Percentiles rank a stretch among this genome's conserved stretches.
These are phyloP conservation scores for Hyphopichia khmerensis DNA, from an alignment of 1,139 yeast genomes.

Conservation along the genomic window DNA sequence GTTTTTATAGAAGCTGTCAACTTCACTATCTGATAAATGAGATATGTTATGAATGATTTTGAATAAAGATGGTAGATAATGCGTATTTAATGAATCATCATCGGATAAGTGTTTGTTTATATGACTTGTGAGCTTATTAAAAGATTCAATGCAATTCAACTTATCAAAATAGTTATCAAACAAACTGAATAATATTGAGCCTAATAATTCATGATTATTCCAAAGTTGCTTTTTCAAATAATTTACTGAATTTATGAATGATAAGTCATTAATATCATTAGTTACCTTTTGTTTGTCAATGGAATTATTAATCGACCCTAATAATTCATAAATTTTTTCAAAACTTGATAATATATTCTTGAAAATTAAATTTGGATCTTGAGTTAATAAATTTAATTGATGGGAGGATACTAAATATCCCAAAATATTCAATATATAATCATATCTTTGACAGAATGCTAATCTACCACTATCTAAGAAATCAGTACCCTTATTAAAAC, in stretches of 20 bases:
- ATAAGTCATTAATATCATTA: slow-evolving; percentile 37
- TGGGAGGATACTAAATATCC: slow-evolving; percentile 50
- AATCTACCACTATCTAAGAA: slow-evolving; percentile 69
- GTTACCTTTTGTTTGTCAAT: slow-evolving; percentile 64
- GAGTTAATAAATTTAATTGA: slow-evolving; percentile 24
- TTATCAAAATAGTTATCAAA: slow-evolving; percentile 33
- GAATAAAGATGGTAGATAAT: slow-evolving; percentile 65
- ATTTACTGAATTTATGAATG: slow-evolving; percentile 53
- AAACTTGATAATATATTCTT: slow-evolving; percentile 53
- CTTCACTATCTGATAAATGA: slow-evolving; percentile 18
- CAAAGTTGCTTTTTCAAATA: slow-evolving; percentile 63
- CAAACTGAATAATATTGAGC: slow-evolving; percentile 60
- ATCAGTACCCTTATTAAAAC: slow-evolving; percentile 50
- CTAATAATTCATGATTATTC: slow-evolving; percentile 68
- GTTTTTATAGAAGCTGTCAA: slow-evolving; percentile 27
- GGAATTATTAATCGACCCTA: slow-evolving; percentile 56
- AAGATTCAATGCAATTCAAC: slow-evolving; percentile 30
- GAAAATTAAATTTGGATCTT: slow-evolving; percentile 22
- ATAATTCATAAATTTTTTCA: slow-evolving; percentile 52
- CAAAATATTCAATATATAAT: slow-evolving; percentile 67
- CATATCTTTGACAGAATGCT: slow-evolving; percentile 67
- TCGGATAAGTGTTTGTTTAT: slow-evolving; percentile 42
- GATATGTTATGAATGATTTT: slow-evolving; percentile 35
- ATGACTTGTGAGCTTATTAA: slow-evolving; percentile 32
- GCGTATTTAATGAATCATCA: slow-evolving; percentile 62